Base-by-base conservation (phyloP, 2,329 filamentous ascomycete species). In the Arthrobotrys iridis region DNA sequence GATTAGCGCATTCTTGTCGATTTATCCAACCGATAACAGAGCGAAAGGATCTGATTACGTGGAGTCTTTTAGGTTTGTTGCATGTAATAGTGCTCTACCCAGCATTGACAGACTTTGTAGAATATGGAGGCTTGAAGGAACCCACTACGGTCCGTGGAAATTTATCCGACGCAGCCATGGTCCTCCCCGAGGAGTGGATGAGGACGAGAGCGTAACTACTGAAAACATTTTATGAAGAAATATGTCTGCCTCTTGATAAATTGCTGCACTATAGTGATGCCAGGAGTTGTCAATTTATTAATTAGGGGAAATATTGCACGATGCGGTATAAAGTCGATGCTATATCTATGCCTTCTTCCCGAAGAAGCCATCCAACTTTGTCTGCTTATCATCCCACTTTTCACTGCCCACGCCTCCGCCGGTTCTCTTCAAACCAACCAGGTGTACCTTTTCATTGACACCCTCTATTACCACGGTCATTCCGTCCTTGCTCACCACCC, bases 371-470 rank as follows among this genome's bases (percentile, higher is more conserved):
- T 92, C 88, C 78, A 97, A 87, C 15, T 87, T 92, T 80, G 87
- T 89, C 81, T 97, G 93, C 50, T 86, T 88, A 8, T 87, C 85
- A 81, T 97, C 93, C 80, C 92, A 89, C 66, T 86, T 86, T 40
- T 91, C 86, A 79, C 90, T 95, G 64, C 93, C 93, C 67, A 97
- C 91, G 2, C 93, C 93, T 28, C 92, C 92, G 22, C 90, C 85
- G 6, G 92, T 94, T 82, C 92, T 91, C 81, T 90, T 93, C 70
- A 97, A 83, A 26, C 89, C 88, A 46, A 84, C 82, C 1, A 97
- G 86, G 82, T 97, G 93, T 2, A 88, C 86, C 73, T 87, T 86
- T 76, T 87, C 87, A 80, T 97, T 94, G 77, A 93, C 85, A 3
- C 84, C 84, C 48, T 87, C 81, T 26, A 96, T 85, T 5, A 84